Evolutionary conservation across 2,329 filamentous ascomycete genomes (phyloP), one percentile per base, ranked within the genome.

Genomic region (Hypoxylon sp.): DNA sequence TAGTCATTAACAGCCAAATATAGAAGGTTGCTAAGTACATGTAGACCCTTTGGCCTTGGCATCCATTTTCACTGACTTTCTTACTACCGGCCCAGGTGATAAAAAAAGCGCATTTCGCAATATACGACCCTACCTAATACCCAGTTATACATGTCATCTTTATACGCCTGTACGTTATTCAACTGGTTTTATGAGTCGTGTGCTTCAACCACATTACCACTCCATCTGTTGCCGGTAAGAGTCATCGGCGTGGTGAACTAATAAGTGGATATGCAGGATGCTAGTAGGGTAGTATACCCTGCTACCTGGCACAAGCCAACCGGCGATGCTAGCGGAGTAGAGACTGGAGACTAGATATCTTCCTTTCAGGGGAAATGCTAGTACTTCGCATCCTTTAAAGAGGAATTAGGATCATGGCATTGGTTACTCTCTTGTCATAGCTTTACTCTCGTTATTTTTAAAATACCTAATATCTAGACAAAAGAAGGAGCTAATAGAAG

Each of bases 241-340:
- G 72, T 74, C 72, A 74, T 61, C 71, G 67, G 69, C 51, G 55
- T 55, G 41, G 19, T 46, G 3, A 30, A 30, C 14, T 8, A 5
- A 30, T 39, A 27, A 39, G 41, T n/a, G 16, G 8, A 37, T 8
- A 48, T 14, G 30, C 30, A 27, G 41, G 6, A 39, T 39, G n/a
- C 6, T 39, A 45, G 25, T 47, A 37, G 6, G 43, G 53, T 34
- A 47, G 25, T 27, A 29, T 27, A 8, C n/a, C n/a, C n/a, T 34
- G 37, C 29, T 52, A 29, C 16, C 4, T 5, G 6, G 11, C 14
- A n/a, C n/a, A 16, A 29, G 19, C 41, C 48, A 58, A 61, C 30
- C 57, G 27, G 39, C 52, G 29, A 19, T 16, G 14, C 32, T n/a
- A 29, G 47, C 43, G 37, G 55, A 48, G n/a, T 12, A 29, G 25